A percentile compares a stretch with the other conserved stretches of the same genome.
Evolutionary conservation across 441 rosid species (phyloP).

Genomic region (Pelargonium myrrhifolium): DNA sequence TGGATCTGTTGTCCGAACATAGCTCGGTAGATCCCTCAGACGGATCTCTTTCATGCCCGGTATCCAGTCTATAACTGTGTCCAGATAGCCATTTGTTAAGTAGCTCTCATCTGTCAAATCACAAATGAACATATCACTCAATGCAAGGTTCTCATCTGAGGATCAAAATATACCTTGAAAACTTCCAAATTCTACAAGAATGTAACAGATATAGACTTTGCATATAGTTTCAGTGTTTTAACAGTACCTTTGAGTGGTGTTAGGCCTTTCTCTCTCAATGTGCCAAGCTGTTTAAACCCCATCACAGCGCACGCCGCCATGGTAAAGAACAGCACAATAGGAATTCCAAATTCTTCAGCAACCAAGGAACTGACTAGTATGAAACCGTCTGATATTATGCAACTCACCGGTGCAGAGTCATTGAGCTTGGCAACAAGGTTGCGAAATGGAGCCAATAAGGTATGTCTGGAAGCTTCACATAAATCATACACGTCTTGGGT

Average conservation of each 20-base stretch:
- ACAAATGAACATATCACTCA: neutral
- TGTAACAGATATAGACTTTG: too few species aligned
- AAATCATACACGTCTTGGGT: too few species aligned
- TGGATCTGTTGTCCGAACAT: neutral
- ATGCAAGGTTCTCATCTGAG: neutral
- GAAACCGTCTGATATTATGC: constrained; percentile 20
- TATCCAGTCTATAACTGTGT: constrained; percentile 12
- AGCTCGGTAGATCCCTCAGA: constrained; percentile 1
- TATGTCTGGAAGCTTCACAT: constrained; percentile 2
- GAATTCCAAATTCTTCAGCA: constrained; percentile 24
- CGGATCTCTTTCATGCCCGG: neutral
- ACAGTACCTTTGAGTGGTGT: neutral
- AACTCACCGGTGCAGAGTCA: constrained; percentile 13
- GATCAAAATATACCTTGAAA: too few species aligned
- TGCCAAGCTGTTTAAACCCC: neutral
- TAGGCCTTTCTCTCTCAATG: constrained; percentile 1
- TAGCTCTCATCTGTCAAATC: constrained; percentile 8
- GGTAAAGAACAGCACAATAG: constrained; percentile 6
- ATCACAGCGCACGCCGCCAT: neutral
- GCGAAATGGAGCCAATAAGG: constrained; percentile 24
- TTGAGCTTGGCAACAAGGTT: constrained; percentile 15
- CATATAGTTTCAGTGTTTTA: too few species aligned
- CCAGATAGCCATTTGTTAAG: constrained; percentile 1
- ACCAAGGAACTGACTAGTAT: constrained; percentile 22
- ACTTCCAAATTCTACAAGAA: too few species aligned